Evolutionary conservation across 108 stramenopile species (phyloP), one percentile per base, ranked within the genome.

Genomic region (Skeletonema tropicum): DNA sequence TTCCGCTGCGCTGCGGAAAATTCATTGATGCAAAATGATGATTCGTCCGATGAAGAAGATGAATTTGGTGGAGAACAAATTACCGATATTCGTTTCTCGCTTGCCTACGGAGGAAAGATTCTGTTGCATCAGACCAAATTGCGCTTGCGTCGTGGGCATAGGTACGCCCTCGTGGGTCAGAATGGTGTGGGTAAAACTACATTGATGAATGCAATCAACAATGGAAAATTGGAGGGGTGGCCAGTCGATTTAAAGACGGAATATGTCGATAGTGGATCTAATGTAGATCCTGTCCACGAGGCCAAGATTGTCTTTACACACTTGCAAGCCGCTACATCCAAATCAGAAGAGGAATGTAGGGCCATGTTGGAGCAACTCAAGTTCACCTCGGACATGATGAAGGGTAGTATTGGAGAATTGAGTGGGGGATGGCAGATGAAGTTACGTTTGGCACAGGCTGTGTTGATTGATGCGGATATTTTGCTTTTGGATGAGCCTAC

Each of bases 371-470:
- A 87, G 38, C 76, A 90, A 66, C 75, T 96, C 30, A 94, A 94
- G 46, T 96, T 97, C 66, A 92, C 96, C 6, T 87, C 96, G 31
- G 83, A 77, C 57, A 94, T 97, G 87, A 92, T 97, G 64, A 49
- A 82, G 7, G 93, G 96, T 25, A 92, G 92, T 11, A 97, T 99
- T 59, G 97, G 96, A 14, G 90, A 89, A 35, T 80, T 99, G 67
- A 94, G 92, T 9, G 99, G 99, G 12, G 98, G 99, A 23, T 99
- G 98, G 98, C 96, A 97, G 77, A 98, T 99, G 98, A 98, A 98
- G 67, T 77, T 95, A 21, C 70, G 90, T 38, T 74, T 95, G 66
- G 89, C 89, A 52, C 85, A 85, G 65, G 94, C 94, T 42, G 89
- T 94, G 42, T 70, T 95, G 39, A 74, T 92, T 30, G 71, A 95